phyloP scores from a whole-genome alignment of 1,284 basidiomycete species.

The Xerocomus amazonicus region DNA sequence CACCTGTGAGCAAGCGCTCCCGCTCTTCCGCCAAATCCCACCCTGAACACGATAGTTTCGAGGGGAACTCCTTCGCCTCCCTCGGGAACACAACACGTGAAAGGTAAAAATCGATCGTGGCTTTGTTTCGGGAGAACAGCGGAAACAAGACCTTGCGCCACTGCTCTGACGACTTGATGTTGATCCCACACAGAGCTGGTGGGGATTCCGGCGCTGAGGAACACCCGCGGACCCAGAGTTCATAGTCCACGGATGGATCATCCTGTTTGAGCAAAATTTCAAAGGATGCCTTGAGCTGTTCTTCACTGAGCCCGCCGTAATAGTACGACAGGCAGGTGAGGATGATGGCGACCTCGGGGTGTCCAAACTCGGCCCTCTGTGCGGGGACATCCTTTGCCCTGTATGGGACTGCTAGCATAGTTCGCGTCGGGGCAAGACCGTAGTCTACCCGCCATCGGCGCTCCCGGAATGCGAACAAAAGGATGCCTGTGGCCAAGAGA shows the following conservation, averaged over 20 bases:
- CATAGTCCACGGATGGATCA: slow-evolving; percentile 42
- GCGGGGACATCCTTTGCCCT: not conserved
- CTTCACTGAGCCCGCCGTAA: slow-evolving; percentile 40
- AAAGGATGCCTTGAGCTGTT: slow-evolving; percentile 39
- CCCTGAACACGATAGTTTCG: slow-evolving; percentile 42
- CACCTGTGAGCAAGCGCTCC: slow-evolving; percentile 7
- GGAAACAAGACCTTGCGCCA: slow-evolving; percentile 32
- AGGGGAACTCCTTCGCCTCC: slow-evolving; percentile 41
- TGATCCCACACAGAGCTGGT: slow-evolving; percentile 33
- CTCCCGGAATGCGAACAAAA: not conserved
- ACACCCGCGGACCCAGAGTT: slow-evolving; percentile 36
- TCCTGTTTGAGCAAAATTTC: slow-evolving; percentile 40
- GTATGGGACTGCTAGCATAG: not conserved
- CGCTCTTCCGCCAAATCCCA: slow-evolving; percentile 46
- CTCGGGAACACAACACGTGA: slow-evolving; percentile 18
- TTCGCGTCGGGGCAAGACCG: not conserved
- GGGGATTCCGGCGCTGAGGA: slow-evolving; percentile 27
- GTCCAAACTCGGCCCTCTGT: not conserved
- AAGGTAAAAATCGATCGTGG: slow-evolving; percentile 44
- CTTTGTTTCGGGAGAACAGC: slow-evolving; percentile 37
- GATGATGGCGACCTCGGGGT: not conserved
- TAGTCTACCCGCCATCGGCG: not conserved
- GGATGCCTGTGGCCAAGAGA: not conserved
- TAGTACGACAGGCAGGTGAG: slow-evolving; percentile 50
- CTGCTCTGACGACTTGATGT: slow-evolving; percentile 40